Percentiles rank a stretch among this genome's conserved stretches.
Conservation (phyloP, 225 moss, liverwort and hornwort genomes). For the Straminergon stramineum region DNA sequence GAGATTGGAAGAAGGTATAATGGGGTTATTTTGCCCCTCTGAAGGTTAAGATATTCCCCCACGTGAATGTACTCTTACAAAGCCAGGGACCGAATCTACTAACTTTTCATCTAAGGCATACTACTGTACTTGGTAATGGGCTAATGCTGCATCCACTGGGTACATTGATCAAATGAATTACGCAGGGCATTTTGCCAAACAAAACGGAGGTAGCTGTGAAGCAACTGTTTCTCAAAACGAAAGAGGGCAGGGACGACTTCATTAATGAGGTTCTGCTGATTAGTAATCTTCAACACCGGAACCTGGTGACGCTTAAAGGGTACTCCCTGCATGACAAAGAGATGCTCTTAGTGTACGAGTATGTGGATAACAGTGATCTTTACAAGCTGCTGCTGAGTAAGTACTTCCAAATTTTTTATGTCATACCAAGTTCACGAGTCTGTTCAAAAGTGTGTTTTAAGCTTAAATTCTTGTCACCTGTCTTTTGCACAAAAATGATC, state of each 20-base stretch:
- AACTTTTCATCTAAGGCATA: not conserved
- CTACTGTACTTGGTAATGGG: not conserved
- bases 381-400: constrained; percentile 27
- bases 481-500: not conserved
- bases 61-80: not conserved
- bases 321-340: constrained; percentile 27
- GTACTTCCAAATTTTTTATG: not conserved
- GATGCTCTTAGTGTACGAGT: constrained; percentile 39
- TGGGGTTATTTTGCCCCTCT: not conserved
- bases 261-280: constrained; percentile 38
- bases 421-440: not conserved
- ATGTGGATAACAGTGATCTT: constrained; percentile 22
- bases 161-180: not conserved
- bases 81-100: not conserved
- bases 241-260: constrained; percentile 11
- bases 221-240: constrained; percentile 12
- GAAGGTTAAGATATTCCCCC: not conserved
- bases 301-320: constrained; percentile 24
- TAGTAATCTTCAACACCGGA: constrained; percentile 18
- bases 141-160: not conserved
- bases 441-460: not conserved
- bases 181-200: constrained; percentile 19
- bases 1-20: not conserved
- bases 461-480: not conserved
- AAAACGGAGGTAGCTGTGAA: constrained; percentile 21